Percentiles rank a stretch among this genome's conserved stretches.
Evolutionary conservation across 2,329 filamentous ascomycete species (phyloP).

Genomic region (Calonectria hongkongensis): DNA sequence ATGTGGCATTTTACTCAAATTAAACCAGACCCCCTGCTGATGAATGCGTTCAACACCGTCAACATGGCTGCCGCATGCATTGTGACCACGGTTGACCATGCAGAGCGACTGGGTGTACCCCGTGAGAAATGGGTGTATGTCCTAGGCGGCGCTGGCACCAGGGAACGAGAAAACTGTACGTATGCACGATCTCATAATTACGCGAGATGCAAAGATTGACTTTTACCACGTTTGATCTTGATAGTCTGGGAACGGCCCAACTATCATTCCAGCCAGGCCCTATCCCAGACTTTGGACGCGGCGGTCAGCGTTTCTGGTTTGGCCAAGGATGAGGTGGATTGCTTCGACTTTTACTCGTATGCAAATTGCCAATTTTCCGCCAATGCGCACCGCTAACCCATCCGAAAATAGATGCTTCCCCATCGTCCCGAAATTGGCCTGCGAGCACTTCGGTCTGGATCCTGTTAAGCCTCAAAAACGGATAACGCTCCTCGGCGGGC

Average conservation of each 20-base stretch:
- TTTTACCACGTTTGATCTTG: not conserved
- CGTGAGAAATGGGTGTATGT: conserved; percentile 77
- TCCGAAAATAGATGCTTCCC: conserved; percentile 75
- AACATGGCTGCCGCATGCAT: conserved; percentile 78
- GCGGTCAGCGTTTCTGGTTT: conserved; percentile 69
- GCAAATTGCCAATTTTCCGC: not conserved
- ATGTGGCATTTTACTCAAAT: rapidly evolving
- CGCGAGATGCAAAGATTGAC: not conserved
- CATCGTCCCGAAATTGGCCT: conserved; percentile 81
- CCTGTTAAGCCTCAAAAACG: conserved; percentile 67
- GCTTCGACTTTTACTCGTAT: conserved; percentile 79
- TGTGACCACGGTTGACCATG: conserved; percentile 74
- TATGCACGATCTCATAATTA: rapidly evolving
- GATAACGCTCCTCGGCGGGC: conserved; percentile 77
- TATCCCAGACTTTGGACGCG: conserved; percentile 74
- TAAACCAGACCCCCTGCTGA: conserved; percentile 75
- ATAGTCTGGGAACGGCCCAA: conserved; percentile 78
- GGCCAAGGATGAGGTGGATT: conserved; percentile 71
- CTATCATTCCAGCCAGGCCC: conserved; percentile 74
- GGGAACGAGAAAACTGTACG: conserved; percentile 72
- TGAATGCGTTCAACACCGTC: conserved; percentile 83
- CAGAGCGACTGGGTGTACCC: conserved; percentile 72
- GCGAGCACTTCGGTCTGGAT: conserved; percentile 74
- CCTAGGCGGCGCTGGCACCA: conserved; percentile 77
- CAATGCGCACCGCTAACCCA: rapidly evolving